Evolutionary conservation across 352 stramenopile genomes (phyloP).

Genomic region (Pythium rhizo-oryzae): DNA sequence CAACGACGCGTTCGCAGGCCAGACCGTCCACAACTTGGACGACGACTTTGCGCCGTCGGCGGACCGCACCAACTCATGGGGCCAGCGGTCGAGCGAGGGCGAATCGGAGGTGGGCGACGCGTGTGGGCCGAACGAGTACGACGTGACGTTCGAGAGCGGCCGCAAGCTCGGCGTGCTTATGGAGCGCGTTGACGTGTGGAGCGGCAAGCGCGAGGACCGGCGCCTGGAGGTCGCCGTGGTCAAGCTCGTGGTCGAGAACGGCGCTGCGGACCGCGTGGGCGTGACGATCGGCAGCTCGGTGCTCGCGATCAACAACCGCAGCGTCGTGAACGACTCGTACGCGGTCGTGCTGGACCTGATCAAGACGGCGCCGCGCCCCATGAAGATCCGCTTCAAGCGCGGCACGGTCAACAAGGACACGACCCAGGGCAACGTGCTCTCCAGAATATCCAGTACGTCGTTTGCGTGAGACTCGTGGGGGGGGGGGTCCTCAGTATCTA

Average conservation of each 20-base stretch:
- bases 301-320: conserved; percentile 70
- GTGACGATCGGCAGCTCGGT: conserved; percentile 72
- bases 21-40: conserved; percentile 68
- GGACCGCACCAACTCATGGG: conserved; percentile 23
- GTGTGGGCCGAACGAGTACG: conserved; percentile 64
- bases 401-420: conserved; percentile 67
- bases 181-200: conserved; percentile 77
- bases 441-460: conserved; percentile 79
- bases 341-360: conserved; percentile 73
- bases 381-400: conserved; percentile 74
- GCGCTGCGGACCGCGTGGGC: conserved; percentile 64
- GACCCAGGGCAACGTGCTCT: conserved; percentile 70
- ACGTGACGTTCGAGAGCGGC: conserved; percentile 76
- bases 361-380: conserved; percentile 72
- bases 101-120: conserved; percentile 21
- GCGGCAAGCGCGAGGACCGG: conserved; percentile 44
- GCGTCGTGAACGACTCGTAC: conserved; percentile 61
- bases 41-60: conserved; percentile 39
- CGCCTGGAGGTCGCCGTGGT: conserved; percentile 72
- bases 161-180: conserved; percentile 83
- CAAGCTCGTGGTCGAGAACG: conserved; percentile 83
- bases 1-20: conserved; percentile 61
- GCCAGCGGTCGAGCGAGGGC: conserved; percentile 12
- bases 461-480: too few species aligned
- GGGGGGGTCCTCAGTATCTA: too few species aligned